phyloP scores from a whole-genome alignment of 1,284 basidiomycete species.

The Ustilago sp. region DNA sequence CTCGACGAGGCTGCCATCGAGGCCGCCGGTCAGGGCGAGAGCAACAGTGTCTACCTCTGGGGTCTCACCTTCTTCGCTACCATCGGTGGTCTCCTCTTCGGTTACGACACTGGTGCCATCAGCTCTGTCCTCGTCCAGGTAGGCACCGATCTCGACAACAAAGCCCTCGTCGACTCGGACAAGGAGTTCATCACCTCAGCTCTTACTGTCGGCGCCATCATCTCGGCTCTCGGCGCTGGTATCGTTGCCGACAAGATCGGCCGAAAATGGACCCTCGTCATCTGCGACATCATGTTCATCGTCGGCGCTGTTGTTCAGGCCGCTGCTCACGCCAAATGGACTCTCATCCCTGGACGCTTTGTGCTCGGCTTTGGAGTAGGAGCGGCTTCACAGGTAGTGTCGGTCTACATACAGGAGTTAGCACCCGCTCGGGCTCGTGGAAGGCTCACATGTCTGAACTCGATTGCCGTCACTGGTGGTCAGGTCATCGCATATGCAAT shows the following conservation, averaged over 20 bases:
- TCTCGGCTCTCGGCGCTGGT: conserved; percentile 67
- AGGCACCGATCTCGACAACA: conserved; percentile 43
- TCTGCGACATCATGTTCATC: conserved; percentile 61
- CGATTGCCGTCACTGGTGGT: conserved; percentile 69
- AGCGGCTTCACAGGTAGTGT: conserved; percentile 68
- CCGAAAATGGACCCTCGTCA: conserved; percentile 68
- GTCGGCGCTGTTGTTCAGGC: conserved; percentile 70
- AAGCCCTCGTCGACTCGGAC: conserved; percentile 36
- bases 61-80: conserved; percentile 48
- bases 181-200: conserved; percentile 57
- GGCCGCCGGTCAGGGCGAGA: conserved; percentile 49
- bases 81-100: conserved; percentile 49
- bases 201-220: conserved; percentile 55
- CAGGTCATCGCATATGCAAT: conserved; percentile 70
- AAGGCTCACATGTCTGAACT: conserved; percentile 70
- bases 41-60: conserved; percentile 53
- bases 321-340: conserved; percentile 65
- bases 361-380: conserved; percentile 70
- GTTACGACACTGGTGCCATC: conserved; percentile 53
- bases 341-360: conserved; percentile 70
- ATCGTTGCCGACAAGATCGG: conserved; percentile 68
- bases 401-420: conserved; percentile 70
- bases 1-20: conserved; percentile 57
- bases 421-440: conserved; percentile 70
- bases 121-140: conserved; percentile 42